phyloP scores from a whole-genome alignment of 352 stramenopile species.

The Phytopythium kandeliae region DNA sequence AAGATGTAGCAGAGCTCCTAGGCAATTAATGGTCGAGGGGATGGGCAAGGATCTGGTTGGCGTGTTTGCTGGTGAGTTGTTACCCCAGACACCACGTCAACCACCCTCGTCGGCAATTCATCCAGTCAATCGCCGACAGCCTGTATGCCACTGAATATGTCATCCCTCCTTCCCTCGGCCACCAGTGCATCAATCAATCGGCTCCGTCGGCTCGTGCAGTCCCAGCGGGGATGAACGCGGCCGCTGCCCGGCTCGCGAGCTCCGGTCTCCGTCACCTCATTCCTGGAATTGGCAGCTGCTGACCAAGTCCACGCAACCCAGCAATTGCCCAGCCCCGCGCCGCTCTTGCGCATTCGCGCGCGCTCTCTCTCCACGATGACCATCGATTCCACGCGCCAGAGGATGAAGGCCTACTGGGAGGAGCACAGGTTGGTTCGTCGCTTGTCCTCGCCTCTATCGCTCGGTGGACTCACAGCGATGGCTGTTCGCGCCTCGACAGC shows the following conservation, averaged over 20 bases:
- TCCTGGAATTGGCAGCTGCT: constrained; percentile 2
- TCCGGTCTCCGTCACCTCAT: background rate
- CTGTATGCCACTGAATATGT: background rate
- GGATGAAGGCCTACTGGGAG: constrained; percentile 82
- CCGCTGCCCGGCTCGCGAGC: background rate
- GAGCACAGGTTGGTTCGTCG: constrained; percentile 38
- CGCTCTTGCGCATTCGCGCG: too few species aligned
- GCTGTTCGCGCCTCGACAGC: background rate
- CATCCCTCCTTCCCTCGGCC: background rate
- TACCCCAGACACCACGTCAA: background rate
- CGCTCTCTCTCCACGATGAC: too few species aligned
- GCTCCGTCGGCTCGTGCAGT: too few species aligned
- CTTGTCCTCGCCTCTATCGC: too few species aligned
- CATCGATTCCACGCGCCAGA: constrained; percentile 47
- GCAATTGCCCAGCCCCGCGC: too few species aligned
- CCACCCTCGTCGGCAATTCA: background rate
- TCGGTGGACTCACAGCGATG: too few species aligned
- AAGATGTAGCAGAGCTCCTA: background rate
- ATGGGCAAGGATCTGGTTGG: background rate
- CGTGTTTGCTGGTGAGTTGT: background rate
- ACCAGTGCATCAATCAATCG: too few species aligned
- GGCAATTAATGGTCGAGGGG: background rate
- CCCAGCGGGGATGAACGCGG: background rate
- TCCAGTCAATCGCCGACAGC: too few species aligned
- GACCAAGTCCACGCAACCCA: constrained; percentile 2